A percentile compares a stretch with the other conserved stretches of the same genome.
Evolutionary conservation across 306 rosid genomes (phyloP).

Genomic region (Castanopsis chinensis): DNA sequence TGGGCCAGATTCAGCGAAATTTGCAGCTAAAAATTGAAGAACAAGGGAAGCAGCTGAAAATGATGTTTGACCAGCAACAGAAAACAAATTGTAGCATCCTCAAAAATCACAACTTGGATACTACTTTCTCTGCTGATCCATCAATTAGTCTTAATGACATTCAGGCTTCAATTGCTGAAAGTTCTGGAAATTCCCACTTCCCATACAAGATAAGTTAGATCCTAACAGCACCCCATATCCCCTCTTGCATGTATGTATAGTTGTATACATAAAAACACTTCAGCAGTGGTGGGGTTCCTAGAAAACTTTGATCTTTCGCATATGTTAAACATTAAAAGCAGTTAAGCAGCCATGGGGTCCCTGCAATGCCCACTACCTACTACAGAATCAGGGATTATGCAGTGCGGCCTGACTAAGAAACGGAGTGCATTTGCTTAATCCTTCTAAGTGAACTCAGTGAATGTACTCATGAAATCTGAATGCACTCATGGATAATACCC

Average conservation of each 20-base stretch:
- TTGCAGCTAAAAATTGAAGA: conserved; percentile 51
- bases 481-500: conserved; percentile 2
- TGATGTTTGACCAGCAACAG: conserved; percentile 53
- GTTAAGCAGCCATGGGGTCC: not conserved
- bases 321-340: not conserved
- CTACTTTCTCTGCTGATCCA: conserved; percentile 13
- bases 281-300: not conserved
- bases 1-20: conserved; percentile 48
- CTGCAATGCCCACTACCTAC: not conserved
- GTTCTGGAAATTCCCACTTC: conserved; percentile 25
- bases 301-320: not conserved
- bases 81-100: conserved; percentile 31
- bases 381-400: not conserved
- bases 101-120: conserved; percentile 26
- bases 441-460: conserved; percentile 12
- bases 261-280: not conserved
- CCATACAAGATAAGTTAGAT: conserved; percentile 43
- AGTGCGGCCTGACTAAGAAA: not conserved
- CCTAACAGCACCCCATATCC: not conserved
- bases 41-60: conserved; percentile 59
- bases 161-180: conserved; percentile 36
- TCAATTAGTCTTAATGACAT: conserved; percentile 23
- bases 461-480: conserved; percentile 2
- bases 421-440: conserved; percentile 1
- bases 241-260: not conserved